These are phyloP conservation scores for Pseudopithomyces maydicus DNA, from an alignment of 2,329 filamentous ascomycete genomes.

Conservation along the genomic window DNA sequence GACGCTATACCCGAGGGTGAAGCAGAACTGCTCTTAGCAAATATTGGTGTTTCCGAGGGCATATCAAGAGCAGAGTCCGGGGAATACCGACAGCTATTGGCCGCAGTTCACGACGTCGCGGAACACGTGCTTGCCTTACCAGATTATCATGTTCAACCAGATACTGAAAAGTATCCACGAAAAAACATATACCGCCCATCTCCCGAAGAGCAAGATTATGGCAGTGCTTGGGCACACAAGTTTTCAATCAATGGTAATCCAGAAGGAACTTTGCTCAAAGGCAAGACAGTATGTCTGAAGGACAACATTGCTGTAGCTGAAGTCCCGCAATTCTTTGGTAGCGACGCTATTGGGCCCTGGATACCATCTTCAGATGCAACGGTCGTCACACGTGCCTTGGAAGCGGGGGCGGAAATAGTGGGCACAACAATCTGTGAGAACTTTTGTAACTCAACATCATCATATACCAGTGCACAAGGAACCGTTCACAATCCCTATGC, in stretches of 20 bases:
- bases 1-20: conserved; percentile 28
- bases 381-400: conserved; percentile 56
- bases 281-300: conserved; percentile 58
- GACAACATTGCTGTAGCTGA: conserved; percentile 61
- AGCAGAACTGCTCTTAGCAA: conserved; percentile 24
- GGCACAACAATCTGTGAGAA: conserved; percentile 61
- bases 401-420: conserved; percentile 57
- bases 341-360: conserved; percentile 55
- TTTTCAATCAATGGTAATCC: conserved; percentile 51
- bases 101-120: conserved; percentile 59
- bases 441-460: conserved; percentile 56
- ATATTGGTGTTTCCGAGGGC: conserved; percentile 28
- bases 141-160: conserved; percentile 53
- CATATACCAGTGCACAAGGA: conserved; percentile 52
- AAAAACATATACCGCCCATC: conserved; percentile 50
- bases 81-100: conserved; percentile 56
- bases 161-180: conserved; percentile 53
- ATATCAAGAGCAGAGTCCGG: conserved; percentile 45
- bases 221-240: conserved; percentile 58
- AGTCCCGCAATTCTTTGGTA: conserved; percentile 60
- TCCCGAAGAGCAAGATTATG: conserved; percentile 39
- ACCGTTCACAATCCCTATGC: conserved; percentile 49
- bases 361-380: conserved; percentile 60
- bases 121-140: conserved; percentile 51
- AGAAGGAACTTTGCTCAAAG: conserved; percentile 25